These are phyloP conservation scores for Fraxinus cuspidata DNA, from an alignment of 257 asterid genomes.

Conservation along the genomic window DNA sequence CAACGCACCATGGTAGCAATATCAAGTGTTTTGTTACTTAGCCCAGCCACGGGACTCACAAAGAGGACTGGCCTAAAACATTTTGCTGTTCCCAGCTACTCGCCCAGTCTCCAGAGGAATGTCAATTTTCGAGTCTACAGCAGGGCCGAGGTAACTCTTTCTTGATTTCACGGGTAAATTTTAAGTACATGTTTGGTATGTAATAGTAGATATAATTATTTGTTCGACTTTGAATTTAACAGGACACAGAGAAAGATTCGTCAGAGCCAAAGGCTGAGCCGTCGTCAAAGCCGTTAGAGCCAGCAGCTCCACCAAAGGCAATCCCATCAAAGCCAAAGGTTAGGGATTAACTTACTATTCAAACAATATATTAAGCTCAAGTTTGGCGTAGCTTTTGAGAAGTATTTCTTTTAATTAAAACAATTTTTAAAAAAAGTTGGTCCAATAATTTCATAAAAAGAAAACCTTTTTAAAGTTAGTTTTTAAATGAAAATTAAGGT, in stretches of 20 bases:
- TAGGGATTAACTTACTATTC: not conserved
- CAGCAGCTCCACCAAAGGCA: not conserved
- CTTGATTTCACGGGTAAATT: not conserved
- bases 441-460: no score
- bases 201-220: not conserved
- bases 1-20: not conserved
- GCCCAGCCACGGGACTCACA: slow-evolving; percentile 13
- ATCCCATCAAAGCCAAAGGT: not conserved
- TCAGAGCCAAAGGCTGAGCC: slow-evolving; percentile 16
- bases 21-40: slow-evolving; percentile 21
- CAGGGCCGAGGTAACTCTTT: slow-evolving; percentile 39
- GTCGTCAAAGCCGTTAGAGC: slow-evolving; percentile 28
- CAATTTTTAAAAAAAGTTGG: no score
- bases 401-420: no score
- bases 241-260: slow-evolving; percentile 27
- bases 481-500: no score
- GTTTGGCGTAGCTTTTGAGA: no score
- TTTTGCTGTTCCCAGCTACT: slow-evolving; percentile 14
- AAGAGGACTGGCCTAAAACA: slow-evolving; percentile 18
- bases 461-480: no score
- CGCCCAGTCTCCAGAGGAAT: slow-evolving; percentile 30
- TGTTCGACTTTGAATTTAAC: not conserved
- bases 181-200: not conserved
- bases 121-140: slow-evolving; percentile 45
- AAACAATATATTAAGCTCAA: no score